A percentile compares a stretch with the other conserved stretches of the same genome.
Conservation (phyloP, 495 filamentous ascomycete species). For the Aspergillus olivimuriae region DNA sequence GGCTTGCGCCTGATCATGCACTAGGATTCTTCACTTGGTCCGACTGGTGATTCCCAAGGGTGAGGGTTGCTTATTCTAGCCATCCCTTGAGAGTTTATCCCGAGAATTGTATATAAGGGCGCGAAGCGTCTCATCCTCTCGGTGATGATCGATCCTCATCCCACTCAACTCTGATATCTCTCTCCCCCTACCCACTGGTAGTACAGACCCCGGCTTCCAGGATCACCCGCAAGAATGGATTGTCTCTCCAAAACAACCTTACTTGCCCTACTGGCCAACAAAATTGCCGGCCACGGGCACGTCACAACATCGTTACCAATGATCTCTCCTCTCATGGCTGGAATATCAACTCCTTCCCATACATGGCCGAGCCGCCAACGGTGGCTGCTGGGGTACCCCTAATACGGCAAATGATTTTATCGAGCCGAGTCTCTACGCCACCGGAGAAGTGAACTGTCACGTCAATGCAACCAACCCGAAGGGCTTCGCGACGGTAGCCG, state of each 20-base stretch:
- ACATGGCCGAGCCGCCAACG: constrained; percentile 23
- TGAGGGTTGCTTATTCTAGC: no score
- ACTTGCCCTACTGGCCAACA: constrained; percentile 12
- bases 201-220: no score
- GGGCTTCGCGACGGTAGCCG: constrained; percentile 36
- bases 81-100: no score
- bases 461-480: constrained; percentile 36
- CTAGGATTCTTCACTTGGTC: not conserved
- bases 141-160: not conserved
- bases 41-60: not conserved
- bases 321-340: constrained; percentile 25
- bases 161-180: not conserved
- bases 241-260: not conserved
- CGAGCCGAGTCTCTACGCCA: constrained; percentile 29
- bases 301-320: constrained; percentile 43
- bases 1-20: not conserved
- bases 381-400: constrained; percentile 38
- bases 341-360: constrained; percentile 6
- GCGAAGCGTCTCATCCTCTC: not conserved
- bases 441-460: constrained; percentile 55
- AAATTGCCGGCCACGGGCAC: constrained; percentile 43
- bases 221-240: not conserved
- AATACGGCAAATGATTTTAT: constrained; percentile 48
- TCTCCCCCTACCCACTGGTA: not conserved
- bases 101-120: not conserved